Conservation (phyloP, 2,329 filamentous ascomycete species). For the Dactylellina drechsleri region DNA sequence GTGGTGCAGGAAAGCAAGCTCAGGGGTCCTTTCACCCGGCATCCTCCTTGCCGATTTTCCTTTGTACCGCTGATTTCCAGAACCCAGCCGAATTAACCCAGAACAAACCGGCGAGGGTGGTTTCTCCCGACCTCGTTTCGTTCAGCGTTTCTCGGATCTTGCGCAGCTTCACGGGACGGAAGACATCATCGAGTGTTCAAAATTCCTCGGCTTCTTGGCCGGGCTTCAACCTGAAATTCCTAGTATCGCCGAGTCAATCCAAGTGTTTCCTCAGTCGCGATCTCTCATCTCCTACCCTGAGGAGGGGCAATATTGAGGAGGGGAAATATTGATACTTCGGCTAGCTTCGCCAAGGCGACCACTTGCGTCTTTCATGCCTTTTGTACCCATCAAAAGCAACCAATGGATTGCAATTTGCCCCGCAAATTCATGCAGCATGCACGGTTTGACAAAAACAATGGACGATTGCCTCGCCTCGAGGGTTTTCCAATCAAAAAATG, state of each 20-base stretch:
- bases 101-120: neutral
- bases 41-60: conserved; percentile 20
- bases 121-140: conserved; percentile 25
- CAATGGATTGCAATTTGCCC: conserved; percentile 24
- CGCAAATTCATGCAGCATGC: conserved; percentile 50
- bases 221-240: conserved; percentile 35
- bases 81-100: conserved; percentile 33
- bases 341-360: conserved; percentile 44
- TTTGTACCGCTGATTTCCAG: conserved; percentile 20
- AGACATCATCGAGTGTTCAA: conserved; percentile 32
- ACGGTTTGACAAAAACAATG: conserved; percentile 50
- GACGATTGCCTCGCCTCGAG: conserved; percentile 46
- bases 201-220: conserved; percentile 9
- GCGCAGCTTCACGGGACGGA: conserved; percentile 27
- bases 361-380: conserved; percentile 26
- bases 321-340: conserved; percentile 38
- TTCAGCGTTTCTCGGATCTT: conserved; percentile 30
- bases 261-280: conserved; percentile 13
- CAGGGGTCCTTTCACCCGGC: conserved; percentile 46
- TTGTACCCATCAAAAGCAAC: conserved; percentile 1
- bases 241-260: conserved; percentile 50
- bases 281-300: conserved; percentile 22
- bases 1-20: neutral
- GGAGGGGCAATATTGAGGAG: neutral
- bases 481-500: conserved; percentile 29